phyloP scores from a whole-genome alignment of 495 filamentous ascomycete genomes.

The Trichoderma reesei region DNA sequence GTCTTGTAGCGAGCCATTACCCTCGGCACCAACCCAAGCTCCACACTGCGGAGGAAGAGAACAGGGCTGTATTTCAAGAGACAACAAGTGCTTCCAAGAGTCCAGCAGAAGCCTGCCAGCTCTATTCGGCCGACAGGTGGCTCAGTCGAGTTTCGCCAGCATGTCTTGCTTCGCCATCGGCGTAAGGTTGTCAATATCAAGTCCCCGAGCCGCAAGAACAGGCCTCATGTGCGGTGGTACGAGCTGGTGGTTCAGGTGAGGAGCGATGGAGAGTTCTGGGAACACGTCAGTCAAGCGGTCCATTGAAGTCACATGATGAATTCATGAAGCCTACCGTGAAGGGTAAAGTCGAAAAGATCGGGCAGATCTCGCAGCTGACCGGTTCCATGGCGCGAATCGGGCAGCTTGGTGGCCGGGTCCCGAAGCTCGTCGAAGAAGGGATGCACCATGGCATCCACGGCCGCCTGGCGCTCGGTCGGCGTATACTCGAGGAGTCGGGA shows the following conservation, averaged over 20 bases:
- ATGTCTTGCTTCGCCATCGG: conserved; percentile 89
- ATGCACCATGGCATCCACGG: conserved; percentile 94
- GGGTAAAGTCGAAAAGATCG: conserved; percentile 82
- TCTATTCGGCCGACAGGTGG: conserved; percentile 1
- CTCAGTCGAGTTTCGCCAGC: conserved; percentile 95
- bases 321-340: conserved; percentile 59
- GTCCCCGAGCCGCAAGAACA: conserved; percentile 60
- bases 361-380: conserved; percentile 70
- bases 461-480: conserved; percentile 85
- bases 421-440: conserved; percentile 97
- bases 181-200: conserved; percentile 90
- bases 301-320: too few relatives aligned
- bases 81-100: background rate
- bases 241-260: conserved; percentile 74
- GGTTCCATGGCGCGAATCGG: conserved; percentile 84
- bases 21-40: background rate
- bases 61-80: background rate
- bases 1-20: conserved; percentile 4
- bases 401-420: conserved; percentile 76
- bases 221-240: conserved; percentile 75
- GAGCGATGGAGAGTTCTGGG: conserved; percentile 88
- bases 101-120: background rate
- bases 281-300: conserved; percentile 14
- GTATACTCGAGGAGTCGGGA: conserved; percentile 92
- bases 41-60: background rate